Evolutionary conservation across 2,329 filamentous ascomycete species (phyloP), one percentile per base, ranked within the genome.

Genomic region (Phyllosticta citriasiana): DNA sequence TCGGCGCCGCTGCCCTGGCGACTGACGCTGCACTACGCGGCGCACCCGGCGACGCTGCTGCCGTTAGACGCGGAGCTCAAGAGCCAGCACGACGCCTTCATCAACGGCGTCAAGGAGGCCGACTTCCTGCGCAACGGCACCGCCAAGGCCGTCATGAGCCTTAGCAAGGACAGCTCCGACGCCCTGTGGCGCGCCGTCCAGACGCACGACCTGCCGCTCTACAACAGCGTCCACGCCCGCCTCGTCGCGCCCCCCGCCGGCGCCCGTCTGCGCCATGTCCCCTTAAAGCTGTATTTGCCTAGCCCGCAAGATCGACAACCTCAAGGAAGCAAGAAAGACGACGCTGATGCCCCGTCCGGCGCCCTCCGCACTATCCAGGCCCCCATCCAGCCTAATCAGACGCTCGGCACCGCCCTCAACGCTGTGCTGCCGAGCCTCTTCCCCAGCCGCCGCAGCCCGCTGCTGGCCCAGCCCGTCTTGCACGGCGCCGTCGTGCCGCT

Each of bases 71-170:
- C 73, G 0, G 77, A 80, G 25, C 80, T 79, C 25, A 80, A 79
- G 66, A 77, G 81, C 2, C 76, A 86, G 69, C 82, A 85, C 63
- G 86, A 88, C 70, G 79, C 84, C 0, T 89, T 84, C 68, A 84
- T 87, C 59, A 88, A 88, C 65, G 84, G 80, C 58, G 85, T 88
- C 64, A 89, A 89, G 70, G 86, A 88, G 69, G 91, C 92, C 30
- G 91, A 96, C 74, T 96, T 91, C 67, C 79, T 96, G 57, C 84
- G 92, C 57, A 93, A 94, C 67, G 91, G 91, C 53, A 94, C 88
- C 59, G 91, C 90, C 16, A 91, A 93, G 71, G 87, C 88, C 63
- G 92, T 96, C 69, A 96, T 96, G 90, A 87, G 86, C 59, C 78
- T 97, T 69, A 91, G 88, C 63, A 92, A 91, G 72, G 85, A 89